A percentile compares a stretch with the other conserved stretches of the same genome.
Evolutionary conservation across 805 yeast species (phyloP).

Genomic region (Candida silvicultrix): DNA sequence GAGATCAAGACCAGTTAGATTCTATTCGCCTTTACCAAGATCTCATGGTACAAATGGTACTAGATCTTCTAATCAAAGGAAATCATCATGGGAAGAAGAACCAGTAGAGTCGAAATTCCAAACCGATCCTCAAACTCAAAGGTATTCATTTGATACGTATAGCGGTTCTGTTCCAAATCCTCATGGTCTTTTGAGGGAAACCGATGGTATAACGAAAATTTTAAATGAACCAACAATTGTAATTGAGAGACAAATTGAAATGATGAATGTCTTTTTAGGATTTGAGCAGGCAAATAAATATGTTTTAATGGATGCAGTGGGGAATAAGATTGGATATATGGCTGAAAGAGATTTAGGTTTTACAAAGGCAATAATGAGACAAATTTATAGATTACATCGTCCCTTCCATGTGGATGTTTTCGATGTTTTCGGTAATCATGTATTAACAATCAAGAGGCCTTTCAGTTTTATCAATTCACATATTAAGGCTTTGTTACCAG

Average conservation of each 20-base stretch:
- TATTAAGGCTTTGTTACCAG: slow-evolving; percentile 67
- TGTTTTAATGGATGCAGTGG: slow-evolving; percentile 63
- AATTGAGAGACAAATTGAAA: slow-evolving; percentile 82
- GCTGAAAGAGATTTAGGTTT: slow-evolving; percentile 62
- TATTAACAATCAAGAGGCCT: slow-evolving; percentile 69
- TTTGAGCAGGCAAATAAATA: slow-evolving; percentile 89
- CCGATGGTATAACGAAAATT: slow-evolving; percentile 56
- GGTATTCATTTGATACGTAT: slow-evolving; percentile 1
- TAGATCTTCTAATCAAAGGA: background rate
- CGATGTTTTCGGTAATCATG: slow-evolving; percentile 52
- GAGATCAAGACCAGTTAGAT: slow-evolving; percentile 2
- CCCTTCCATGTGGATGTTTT: slow-evolving; percentile 75
- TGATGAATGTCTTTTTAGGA: slow-evolving; percentile 81
- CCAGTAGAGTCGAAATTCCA: background rate
- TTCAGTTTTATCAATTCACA: slow-evolving; percentile 87
- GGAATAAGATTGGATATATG: slow-evolving; percentile 74
- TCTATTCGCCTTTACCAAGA: slow-evolving; percentile 16
- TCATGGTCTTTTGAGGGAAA: slow-evolving; percentile 44
- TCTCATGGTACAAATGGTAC: background rate
- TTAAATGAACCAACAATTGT: slow-evolving; percentile 79
- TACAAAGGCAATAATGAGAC: slow-evolving; percentile 67
- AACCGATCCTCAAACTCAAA: background rate
- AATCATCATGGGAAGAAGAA: background rate
- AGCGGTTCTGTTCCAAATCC: slow-evolving; percentile 28
- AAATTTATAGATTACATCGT: slow-evolving; percentile 76